Percentiles rank a stretch among this genome's conserved stretches.
phyloP scores from a whole-genome alignment of 441 rosid genomes.

The Flueggea neowawraea region DNA sequence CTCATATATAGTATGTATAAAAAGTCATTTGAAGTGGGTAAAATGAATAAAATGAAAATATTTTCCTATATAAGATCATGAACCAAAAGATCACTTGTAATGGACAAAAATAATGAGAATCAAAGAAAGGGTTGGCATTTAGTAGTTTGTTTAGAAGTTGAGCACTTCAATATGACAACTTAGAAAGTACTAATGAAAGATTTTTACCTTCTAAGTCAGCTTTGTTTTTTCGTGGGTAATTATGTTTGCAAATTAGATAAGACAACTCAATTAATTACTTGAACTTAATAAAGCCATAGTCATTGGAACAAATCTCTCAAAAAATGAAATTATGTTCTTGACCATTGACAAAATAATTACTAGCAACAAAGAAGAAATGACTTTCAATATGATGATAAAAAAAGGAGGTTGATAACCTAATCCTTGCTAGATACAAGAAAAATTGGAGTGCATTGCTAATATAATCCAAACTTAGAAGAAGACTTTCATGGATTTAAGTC shows the following conservation, averaged over 20 bases:
- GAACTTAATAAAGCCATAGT: constrained; percentile 35
- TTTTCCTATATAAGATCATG: no score
- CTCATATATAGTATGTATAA: no score
- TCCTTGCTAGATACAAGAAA: neutral
- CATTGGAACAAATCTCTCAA: constrained; percentile 30
- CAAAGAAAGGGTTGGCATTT: no score
- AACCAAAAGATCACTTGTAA: no score
- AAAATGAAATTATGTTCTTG: constrained; percentile 26
- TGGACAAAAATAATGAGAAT: no score
- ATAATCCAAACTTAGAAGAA: constrained; percentile 15
- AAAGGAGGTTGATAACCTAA: neutral
- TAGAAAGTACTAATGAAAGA: constrained; percentile 9
- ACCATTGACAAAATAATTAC: constrained; percentile 29
- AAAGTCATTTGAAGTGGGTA: no score
- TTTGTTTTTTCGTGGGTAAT: constrained; percentile 7
- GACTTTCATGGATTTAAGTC: constrained; percentile 5
- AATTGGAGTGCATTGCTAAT: no score
- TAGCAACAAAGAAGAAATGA: constrained; percentile 25
- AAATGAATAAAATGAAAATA: no score
- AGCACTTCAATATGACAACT: neutral
- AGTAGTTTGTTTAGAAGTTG: no score
- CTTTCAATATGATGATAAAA: constrained; percentile 1
- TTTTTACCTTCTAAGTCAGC: constrained; percentile 1
- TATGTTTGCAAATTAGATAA: constrained; percentile 3
- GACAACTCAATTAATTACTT: constrained; percentile 1